Evolutionary conservation across 108 stramenopile genomes (phyloP).

Genomic region (Stephanodiscus triporus): DNA sequence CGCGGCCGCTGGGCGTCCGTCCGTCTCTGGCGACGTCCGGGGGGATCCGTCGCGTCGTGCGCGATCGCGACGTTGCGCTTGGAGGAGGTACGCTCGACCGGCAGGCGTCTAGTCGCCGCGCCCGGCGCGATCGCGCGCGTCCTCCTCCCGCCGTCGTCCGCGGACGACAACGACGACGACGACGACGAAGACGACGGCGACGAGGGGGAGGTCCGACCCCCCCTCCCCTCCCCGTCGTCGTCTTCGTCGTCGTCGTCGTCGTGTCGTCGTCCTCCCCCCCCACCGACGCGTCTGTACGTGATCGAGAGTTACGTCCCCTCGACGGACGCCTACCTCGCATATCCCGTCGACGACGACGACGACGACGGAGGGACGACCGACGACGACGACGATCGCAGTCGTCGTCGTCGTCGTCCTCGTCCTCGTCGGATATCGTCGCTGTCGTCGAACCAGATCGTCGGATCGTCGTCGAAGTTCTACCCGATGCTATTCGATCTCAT

Average conservation of each 20-base stretch:
- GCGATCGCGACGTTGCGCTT: conserved; percentile 53
- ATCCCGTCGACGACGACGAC: conserved; percentile 29
- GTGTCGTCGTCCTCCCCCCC: conserved; percentile 2
- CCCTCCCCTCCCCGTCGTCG: not conserved
- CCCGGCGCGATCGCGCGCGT: conserved; percentile 50
- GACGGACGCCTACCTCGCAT: conserved; percentile 35
- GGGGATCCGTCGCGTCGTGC: conserved; percentile 71
- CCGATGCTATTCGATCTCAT: conserved; percentile 9
- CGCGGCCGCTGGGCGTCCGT: conserved; percentile 28
- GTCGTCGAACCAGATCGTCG: not conserved
- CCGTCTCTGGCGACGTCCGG: conserved; percentile 70
- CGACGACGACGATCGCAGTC: conserved; percentile 16
- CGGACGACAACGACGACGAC: not conserved
- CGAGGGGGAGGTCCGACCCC: too few relatives aligned
- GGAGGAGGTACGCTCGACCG: conserved; percentile 29
- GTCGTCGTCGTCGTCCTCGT: not conserved
- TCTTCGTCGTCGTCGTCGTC: too few relatives aligned
- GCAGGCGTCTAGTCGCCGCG: conserved; percentile 13
- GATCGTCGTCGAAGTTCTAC: conserved; percentile 12
- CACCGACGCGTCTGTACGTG: conserved; percentile 13
- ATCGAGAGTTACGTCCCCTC: conserved; percentile 38
- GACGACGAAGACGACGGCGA: not conserved
- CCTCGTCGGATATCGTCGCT: not conserved
- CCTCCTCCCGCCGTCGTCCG: not conserved
- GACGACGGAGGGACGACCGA: conserved; percentile 8